Evolutionary conservation across 164 flowering plant genomes (phyloP), one percentile per base, ranked within the genome.

Genomic region (Malania oleifera): DNA sequence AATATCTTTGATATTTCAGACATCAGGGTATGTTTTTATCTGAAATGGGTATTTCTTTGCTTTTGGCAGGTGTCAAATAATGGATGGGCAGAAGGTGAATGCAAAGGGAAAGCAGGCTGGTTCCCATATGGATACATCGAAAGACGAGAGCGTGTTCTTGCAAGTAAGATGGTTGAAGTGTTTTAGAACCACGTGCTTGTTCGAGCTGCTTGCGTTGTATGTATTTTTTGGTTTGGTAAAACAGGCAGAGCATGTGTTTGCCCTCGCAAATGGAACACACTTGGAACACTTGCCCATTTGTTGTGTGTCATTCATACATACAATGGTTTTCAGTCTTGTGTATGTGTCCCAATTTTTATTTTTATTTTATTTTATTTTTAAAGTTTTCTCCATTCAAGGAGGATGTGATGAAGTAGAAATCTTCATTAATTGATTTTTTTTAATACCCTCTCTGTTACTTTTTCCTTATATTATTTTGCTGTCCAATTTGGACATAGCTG

Each of bases 1-100:
- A n/a, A n/a, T n/a, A n/a, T n/a, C n/a, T n/a, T n/a, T n/a, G n/a
- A n/a, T n/a, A n/a, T n/a, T n/a, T n/a, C n/a, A n/a, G n/a, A n/a
- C n/a, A n/a, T n/a, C n/a, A 46, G 0, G 14, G 7, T 44, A 3
- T 40, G 22, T 23, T 46, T 23, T 26, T 1, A 6, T 3, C 26
- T 46, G 26, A 46, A 46, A 46, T 20, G 12, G 26, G 26, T 43
- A 26, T 19, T 1, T 23, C 26, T 49, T 0, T 55, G 12, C 26
- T 54, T 47, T 54, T 57, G 34, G 38, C 76, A 92, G 98, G 96
- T 92, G 13, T 77, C 88, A 24, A 80, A 81, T 63, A 83, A 76
- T 67, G 97, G 98, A 3, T 92, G 98, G 98, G 97, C 98, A 0
- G 98, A 92, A 74, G 98, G 98, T 52, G 98, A 92, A 70, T 84